Conservation (phyloP, 768 basidiomycete species). For the Collybia mongolica region DNA sequence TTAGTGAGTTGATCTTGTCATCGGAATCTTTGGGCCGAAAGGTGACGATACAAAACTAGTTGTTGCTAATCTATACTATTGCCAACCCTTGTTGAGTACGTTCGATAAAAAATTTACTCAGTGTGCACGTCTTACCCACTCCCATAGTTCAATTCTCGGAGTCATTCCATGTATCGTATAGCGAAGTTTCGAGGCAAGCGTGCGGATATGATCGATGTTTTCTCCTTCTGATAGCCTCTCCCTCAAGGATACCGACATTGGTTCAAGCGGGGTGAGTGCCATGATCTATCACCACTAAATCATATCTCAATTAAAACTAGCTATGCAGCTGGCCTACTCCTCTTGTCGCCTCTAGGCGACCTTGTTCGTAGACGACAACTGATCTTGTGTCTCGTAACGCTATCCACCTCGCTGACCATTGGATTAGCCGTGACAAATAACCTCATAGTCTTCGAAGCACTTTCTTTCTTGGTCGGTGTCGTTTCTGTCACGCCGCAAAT, state of each 20-base stretch:
- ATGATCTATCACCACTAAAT: background rate
- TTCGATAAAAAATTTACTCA: constrained; percentile 3
- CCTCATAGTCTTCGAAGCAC: constrained; percentile 58
- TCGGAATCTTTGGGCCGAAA: no score
- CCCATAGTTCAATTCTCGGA: constrained; percentile 39
- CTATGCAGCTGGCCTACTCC: constrained; percentile 69
- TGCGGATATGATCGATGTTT: background rate
- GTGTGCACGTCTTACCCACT: no score
- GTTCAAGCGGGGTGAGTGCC: constrained; percentile 60
- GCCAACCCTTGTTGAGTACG: constrained; percentile 75
- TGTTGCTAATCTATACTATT: constrained; percentile 81
- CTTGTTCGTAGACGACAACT: constrained; percentile 75
- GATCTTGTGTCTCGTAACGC: constrained; percentile 52
- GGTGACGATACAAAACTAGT: constrained; percentile 26
- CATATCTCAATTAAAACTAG: constrained; percentile 26
- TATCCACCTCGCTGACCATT: constrained; percentile 61
- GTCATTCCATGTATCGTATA: constrained; percentile 35
- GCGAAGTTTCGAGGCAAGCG: constrained; percentile 36
- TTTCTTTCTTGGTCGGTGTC: constrained; percentile 72
- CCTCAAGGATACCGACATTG: constrained; percentile 57
- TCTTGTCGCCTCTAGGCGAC: constrained; percentile 84
- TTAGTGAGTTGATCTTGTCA: constrained; percentile 30
- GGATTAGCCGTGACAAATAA: constrained; percentile 65
- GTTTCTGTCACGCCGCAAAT: constrained; percentile 77
- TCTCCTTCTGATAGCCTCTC: constrained; percentile 9